Conservation (phyloP, 805 yeast genomes). For the Monosporozyma solicola region DNA sequence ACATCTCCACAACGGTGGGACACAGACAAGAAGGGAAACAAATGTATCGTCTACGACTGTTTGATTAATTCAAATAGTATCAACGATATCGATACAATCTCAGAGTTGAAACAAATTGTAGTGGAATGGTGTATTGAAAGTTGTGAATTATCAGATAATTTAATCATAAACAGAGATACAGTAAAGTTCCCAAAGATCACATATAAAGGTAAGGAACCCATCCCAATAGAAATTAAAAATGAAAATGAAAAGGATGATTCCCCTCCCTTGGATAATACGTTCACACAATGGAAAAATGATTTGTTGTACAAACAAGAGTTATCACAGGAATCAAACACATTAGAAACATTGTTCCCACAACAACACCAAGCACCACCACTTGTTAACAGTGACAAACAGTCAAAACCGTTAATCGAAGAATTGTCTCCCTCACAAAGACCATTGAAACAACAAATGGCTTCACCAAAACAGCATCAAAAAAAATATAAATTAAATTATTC, state of each 20-base stretch:
- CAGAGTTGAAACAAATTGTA: constrained; percentile 48
- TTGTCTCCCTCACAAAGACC: constrained; percentile 20
- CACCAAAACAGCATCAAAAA: constrained; percentile 2
- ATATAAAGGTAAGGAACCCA: constrained; percentile 43
- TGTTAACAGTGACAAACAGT: not conserved
- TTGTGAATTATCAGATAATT: constrained; percentile 47
- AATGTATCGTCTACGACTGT: constrained; percentile 68
- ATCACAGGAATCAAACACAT: constrained; percentile 25
- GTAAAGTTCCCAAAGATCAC: constrained; percentile 61
- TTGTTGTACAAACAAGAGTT: constrained; percentile 25
- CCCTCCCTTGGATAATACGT: constrained; percentile 11
- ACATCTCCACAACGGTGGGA: constrained; percentile 48
- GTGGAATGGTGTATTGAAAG: constrained; percentile 82
- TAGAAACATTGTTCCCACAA: constrained; percentile 25
- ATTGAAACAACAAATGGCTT: not conserved
- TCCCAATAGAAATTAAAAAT: constrained; percentile 31
- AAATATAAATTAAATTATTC: constrained; percentile 18
- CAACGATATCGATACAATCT: constrained; percentile 51
- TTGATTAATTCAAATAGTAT: constrained; percentile 42
- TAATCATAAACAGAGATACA: constrained; percentile 44
- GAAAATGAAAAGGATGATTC: constrained; percentile 31
- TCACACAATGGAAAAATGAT: constrained; percentile 10
- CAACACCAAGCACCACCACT: no score
- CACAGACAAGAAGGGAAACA: constrained; percentile 60
- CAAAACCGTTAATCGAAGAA: constrained; percentile 47